Conservation (phyloP, 306 rosid species). For the Comarum palustre region DNA sequence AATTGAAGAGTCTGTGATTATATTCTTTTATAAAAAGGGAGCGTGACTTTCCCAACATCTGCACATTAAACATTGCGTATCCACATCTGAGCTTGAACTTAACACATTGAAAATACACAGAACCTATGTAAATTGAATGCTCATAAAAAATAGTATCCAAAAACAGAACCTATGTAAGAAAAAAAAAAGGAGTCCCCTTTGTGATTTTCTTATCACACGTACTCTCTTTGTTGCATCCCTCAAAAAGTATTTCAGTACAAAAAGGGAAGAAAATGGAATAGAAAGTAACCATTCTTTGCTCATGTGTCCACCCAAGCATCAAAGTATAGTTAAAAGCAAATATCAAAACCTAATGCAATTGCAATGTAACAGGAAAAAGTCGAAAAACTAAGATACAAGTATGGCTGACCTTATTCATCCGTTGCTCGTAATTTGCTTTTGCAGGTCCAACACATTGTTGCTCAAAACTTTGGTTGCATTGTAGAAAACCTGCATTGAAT, state of each 20-base stretch:
- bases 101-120: background rate
- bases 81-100: constrained; percentile 4
- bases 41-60: constrained; percentile 87
- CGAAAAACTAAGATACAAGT: background rate
- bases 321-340: constrained; percentile 10
- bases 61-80: constrained; percentile 32
- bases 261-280: background rate
- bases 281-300: background rate
- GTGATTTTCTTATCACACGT: background rate
- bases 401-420: constrained; percentile 71
- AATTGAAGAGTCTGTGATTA: constrained; percentile 86
- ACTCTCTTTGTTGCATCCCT: background rate
- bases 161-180: no score
- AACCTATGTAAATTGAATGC: background rate
- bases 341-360: background rate
- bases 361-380: background rate
- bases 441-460: constrained; percentile 82
- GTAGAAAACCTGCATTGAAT: constrained; percentile 84
- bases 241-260: background rate
- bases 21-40: constrained; percentile 81
- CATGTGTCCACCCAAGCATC: constrained; percentile 2
- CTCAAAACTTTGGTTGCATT: constrained; percentile 79
- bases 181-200: background rate
- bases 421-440: constrained; percentile 65
- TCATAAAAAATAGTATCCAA: background rate